These are phyloP conservation scores for Solanum ossicruentum DNA, from an alignment of 257 asterid species.

Conservation along the genomic window DNA sequence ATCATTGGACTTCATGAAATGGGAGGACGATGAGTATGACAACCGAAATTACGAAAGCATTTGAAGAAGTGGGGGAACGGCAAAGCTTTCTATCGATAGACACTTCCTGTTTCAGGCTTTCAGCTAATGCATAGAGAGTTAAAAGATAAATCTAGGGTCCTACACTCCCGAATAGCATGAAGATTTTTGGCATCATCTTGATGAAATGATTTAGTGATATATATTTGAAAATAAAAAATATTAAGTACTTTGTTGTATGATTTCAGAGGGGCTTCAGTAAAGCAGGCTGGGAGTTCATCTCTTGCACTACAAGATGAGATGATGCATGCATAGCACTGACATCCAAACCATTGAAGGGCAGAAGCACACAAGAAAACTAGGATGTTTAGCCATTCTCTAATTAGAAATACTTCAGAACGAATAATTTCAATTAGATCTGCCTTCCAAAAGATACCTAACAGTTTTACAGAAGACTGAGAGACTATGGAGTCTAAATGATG, in stretches of 20 bases:
- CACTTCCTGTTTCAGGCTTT: background rate
- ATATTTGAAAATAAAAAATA: background rate
- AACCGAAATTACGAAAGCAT: background rate
- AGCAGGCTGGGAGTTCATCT: background rate
- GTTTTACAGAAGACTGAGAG: background rate
- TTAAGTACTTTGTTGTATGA: background rate
- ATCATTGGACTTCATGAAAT: background rate
- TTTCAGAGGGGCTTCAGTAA: background rate
- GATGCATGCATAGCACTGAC: background rate
- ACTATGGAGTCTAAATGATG: background rate
- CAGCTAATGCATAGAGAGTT: background rate
- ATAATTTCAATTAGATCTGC: background rate
- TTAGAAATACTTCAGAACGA: background rate
- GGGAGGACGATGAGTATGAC: background rate
- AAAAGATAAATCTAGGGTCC: background rate
- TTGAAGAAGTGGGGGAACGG: background rate
- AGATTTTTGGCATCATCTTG: background rate
- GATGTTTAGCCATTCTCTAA: background rate
- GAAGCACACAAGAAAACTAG: background rate
- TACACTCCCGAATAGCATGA: background rate
- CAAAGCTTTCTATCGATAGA: background rate
- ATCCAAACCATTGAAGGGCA: background rate
- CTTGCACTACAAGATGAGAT: background rate
- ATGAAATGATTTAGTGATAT: background rate
- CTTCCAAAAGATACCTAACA: background rate